Base-by-base conservation (phyloP, 1,284 basidiomycete genomes). In the Boletus hoseneyae region DNA sequence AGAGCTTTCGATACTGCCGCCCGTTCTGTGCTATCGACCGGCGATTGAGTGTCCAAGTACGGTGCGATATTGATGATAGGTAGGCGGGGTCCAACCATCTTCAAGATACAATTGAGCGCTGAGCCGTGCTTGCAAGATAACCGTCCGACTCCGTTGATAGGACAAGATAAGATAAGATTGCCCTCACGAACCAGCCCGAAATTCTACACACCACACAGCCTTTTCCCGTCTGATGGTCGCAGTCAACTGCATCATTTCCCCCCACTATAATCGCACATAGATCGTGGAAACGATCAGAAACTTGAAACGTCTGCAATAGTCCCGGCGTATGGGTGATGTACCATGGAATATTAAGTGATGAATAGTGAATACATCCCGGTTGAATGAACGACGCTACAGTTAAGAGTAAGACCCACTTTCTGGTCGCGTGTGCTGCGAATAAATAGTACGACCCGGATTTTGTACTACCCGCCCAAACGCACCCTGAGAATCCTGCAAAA, bases 361-460 rank as follows among this genome's bases (percentile, higher is more conserved):
- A 39, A 23, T 59, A 66, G 32, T 53, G 44, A 52, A 52, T 59
- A 63, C 58, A 65, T 52, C 52, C 49, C 15, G 36, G 37, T 25
- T 43, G 51, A 40, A 48, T 47, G 50, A 40, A 51, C n/a, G 35
- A 42, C 29, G 47, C 15, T 48, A 45, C 41, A 47, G 42, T 48
- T 55, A 66, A 50, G 61, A 56, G 45, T 60, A 68, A 38, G 64
- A 53, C 25, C 64, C 64, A 18, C 62, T 68, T 53, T 70, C 65
- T 30, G 56, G 48, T 39, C 54, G 69, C 38, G 71, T 64, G 42
- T 71, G 69, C 54, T 78, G 78, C 33, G 79, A 77, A 61, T 81
- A 81, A 56, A 82, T 80, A 29, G 79, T 81, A 57, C 79, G 77
- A 46, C 79, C 79, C 3, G 74, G 70, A 52, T 78, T 76, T 59